phyloP scores from a whole-genome alignment of 2,329 filamentous ascomycete species.

The Onygena corvina region DNA sequence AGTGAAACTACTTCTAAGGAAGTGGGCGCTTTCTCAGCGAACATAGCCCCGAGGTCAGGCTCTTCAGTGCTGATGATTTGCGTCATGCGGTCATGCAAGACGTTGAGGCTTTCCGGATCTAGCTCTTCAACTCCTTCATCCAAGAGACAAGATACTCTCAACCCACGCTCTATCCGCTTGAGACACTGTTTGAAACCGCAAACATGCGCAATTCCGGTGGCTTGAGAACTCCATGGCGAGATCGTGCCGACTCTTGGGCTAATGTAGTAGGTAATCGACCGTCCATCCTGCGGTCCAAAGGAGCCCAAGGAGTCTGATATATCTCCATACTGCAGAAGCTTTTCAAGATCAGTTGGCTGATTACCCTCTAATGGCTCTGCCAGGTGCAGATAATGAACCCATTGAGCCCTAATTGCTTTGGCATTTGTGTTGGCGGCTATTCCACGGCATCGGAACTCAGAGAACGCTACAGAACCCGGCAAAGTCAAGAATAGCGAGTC shows the following conservation, averaged over 20 bases:
- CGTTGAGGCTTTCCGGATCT: conserved; percentile 49
- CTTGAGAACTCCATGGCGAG: conserved; percentile 95
- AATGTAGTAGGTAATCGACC: conserved; percentile 54
- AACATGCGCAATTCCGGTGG: conserved; percentile 83
- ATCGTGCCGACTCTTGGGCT: conserved; percentile 68
- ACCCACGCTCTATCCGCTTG: conserved; percentile 74
- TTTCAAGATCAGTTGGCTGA: conserved; percentile 43
- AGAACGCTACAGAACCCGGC: conserved; percentile 35
- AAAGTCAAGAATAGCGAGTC: conserved; percentile 27
- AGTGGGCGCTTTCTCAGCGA: conserved; percentile 54
- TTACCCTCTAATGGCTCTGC: conserved; percentile 36
- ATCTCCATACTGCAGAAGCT: conserved; percentile 51
- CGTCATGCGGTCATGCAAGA: conserved; percentile 90
- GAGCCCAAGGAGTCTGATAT: conserved; percentile 36
- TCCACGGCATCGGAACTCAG: conserved; percentile 34
- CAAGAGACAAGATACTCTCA: conserved; percentile 55
- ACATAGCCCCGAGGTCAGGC: conserved; percentile 65
- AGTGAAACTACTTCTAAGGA: conserved; percentile 67
- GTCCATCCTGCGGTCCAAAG: conserved; percentile 38
- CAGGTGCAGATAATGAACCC: conserved; percentile 54
- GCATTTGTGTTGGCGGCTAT: conserved; percentile 34
- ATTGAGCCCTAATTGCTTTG: conserved; percentile 36
- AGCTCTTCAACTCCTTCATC: conserved; percentile 46
- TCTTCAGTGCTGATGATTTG: conserved; percentile 58
- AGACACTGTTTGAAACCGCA: conserved; percentile 65